Evolutionary conservation across 257 asterid genomes (phyloP).

Genomic region (Thymus mandschuricus): DNA sequence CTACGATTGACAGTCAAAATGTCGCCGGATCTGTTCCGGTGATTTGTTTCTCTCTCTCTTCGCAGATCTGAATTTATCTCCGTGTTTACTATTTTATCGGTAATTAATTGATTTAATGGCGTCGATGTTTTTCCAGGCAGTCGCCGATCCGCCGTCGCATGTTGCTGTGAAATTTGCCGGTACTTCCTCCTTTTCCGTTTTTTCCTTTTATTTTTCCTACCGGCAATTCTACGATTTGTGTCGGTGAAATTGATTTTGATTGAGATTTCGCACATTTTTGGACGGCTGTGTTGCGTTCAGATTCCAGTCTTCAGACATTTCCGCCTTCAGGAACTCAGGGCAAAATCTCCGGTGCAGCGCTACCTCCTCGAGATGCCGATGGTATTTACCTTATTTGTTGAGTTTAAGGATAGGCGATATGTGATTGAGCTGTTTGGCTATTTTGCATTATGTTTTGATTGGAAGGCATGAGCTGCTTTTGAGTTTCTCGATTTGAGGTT

Average conservation of each 20-base stretch:
- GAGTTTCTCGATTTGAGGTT: not conserved
- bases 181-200: slow-evolving; percentile 24
- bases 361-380: slow-evolving; percentile 98
- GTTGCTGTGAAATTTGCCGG: slow-evolving; percentile 80
- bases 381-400: slow-evolving; percentile 50
- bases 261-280: slow-evolving; percentile 11
- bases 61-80: slow-evolving; percentile 32
- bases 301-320: slow-evolving; percentile 94
- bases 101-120: slow-evolving; percentile 17
- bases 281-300: slow-evolving; percentile 44
- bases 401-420: not conserved
- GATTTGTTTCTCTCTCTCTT: not conserved
- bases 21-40: slow-evolving; percentile 97
- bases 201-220: not conserved
- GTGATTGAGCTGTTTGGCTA: slow-evolving; percentile 12
- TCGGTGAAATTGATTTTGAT: not conserved
- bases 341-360: slow-evolving; percentile 75
- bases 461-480: slow-evolving; percentile 8
- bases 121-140: slow-evolving; percentile 57
- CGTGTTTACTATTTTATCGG: slow-evolving; percentile 3
- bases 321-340: slow-evolving; percentile 85
- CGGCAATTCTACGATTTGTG: slow-evolving; percentile 14
- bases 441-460: slow-evolving; percentile 11
- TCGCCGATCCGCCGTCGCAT: slow-evolving; percentile 69
- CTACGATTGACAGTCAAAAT: slow-evolving; percentile 74